Evolutionary conservation across 106 monocot genomes (phyloP).

Genomic region (Narthecium ossifragum): DNA sequence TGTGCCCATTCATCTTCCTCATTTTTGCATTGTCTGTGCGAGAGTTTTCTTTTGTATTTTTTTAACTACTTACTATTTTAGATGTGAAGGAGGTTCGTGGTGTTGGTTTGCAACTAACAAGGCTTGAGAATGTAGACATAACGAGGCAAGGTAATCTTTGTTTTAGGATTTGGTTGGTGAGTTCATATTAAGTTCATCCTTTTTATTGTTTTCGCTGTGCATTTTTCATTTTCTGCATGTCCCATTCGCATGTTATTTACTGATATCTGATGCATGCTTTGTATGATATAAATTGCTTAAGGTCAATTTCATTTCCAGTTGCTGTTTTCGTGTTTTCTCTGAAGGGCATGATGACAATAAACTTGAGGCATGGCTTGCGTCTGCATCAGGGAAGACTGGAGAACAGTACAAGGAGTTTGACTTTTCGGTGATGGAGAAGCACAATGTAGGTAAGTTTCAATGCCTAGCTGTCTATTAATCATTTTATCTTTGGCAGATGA

Average conservation of each 20-base stretch:
- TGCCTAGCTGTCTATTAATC: neutral
- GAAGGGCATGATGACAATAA: slow-evolving; percentile 41
- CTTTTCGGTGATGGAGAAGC: neutral
- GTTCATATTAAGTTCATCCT: neutral
- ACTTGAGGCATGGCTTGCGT: slow-evolving; percentile 65
- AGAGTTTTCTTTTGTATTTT: too few species aligned
- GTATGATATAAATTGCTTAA: neutral
- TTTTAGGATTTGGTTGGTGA: neutral
- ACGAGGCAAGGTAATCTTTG: slow-evolving; percentile 28
- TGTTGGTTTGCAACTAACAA: slow-evolving; percentile 82
- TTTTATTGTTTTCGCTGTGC: neutral
- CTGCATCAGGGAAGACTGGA: slow-evolving; percentile 21
- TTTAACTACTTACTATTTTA: slow-evolving; percentile 16
- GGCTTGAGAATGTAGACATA: slow-evolving; percentile 47
- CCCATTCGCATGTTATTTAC: neutral
- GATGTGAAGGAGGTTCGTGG: slow-evolving; percentile 97
- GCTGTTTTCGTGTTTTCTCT: slow-evolving; percentile 5
- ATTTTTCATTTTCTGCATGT: neutral
- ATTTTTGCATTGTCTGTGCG: too few species aligned
- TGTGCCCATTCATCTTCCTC: too few species aligned
- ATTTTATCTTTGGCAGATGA: neutral
- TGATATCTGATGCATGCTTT: neutral
- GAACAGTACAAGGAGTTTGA: slow-evolving; percentile 5
- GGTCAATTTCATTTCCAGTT: too few species aligned
- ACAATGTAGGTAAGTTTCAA: slow-evolving; percentile 28